These are phyloP conservation scores for Eutrema heterophyllum DNA, from an alignment of 345 rosid genomes.

Conservation along the genomic window DNA sequence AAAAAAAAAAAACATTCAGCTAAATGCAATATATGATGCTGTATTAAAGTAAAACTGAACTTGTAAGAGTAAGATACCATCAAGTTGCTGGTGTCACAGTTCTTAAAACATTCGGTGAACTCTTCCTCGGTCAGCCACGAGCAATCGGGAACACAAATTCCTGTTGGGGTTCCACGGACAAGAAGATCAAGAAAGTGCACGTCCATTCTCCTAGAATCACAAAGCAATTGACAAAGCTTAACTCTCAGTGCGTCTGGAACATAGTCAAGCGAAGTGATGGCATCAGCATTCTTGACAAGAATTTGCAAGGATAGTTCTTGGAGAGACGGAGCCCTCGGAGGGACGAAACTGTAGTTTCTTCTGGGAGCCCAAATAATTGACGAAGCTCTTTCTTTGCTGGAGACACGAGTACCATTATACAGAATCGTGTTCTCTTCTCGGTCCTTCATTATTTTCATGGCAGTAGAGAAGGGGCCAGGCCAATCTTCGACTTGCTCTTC, in stretches of 20 bases:
- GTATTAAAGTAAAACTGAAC: neutral
- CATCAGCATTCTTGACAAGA: conserved; percentile 73
- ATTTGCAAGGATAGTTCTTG: conserved; percentile 46
- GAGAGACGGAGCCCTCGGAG: conserved; percentile 47
- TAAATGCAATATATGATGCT: neutral
- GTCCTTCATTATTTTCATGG: conserved; percentile 83
- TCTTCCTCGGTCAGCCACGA: conserved; percentile 88
- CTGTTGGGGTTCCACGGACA: conserved; percentile 60
- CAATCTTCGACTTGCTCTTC: conserved; percentile 58
- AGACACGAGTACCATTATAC: neutral
- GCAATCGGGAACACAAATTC: conserved; percentile 63
- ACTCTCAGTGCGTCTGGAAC: conserved; percentile 71
- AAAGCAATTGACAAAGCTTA: conserved; percentile 58
- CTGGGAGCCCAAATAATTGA: conserved; percentile 62
- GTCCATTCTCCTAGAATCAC: conserved; percentile 66
- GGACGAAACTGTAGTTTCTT: conserved; percentile 11
- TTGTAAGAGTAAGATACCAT: conserved; percentile 40
- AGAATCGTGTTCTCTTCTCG: conserved; percentile 37
- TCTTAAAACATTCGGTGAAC: conserved; percentile 45
- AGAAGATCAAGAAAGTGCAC: conserved; percentile 51
- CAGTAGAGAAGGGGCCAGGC: conserved; percentile 99
- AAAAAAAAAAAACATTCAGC: neutral
- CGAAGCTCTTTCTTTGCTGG: conserved; percentile 21
- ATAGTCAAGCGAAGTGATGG: conserved; percentile 69
- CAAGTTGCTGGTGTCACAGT: conserved; percentile 62